Percentiles rank a stretch among this genome's conserved stretches.
phyloP scores from a whole-genome alignment of 1,139 yeast species.

The Candida sanyaensis region DNA sequence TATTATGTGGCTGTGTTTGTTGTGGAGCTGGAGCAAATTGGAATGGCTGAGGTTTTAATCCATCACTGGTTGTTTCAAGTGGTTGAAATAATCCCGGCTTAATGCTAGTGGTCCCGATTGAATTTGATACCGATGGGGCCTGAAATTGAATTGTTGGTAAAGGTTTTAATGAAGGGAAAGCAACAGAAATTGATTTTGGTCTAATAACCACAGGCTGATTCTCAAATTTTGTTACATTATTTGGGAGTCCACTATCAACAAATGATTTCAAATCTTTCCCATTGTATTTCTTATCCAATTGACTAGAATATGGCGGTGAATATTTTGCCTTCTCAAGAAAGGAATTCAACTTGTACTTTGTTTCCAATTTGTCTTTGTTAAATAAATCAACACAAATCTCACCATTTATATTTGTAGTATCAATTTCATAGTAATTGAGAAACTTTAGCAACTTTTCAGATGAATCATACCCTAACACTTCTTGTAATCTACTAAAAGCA shows the following conservation, averaged over 20 bases:
- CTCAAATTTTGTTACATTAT: constrained; percentile 14
- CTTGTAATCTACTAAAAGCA: constrained; percentile 45
- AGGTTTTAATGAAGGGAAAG: neutral
- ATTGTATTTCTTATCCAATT: constrained; percentile 51
- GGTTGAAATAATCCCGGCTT: constrained; percentile 1
- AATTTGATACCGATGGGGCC: neutral
- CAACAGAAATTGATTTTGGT: neutral
- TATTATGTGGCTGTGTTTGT: neutral
- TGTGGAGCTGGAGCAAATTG: neutral
- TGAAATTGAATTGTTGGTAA: neutral
- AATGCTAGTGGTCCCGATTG: neutral
- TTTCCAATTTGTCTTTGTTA: constrained; percentile 47
- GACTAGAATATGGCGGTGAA: constrained; percentile 57
- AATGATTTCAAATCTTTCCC: constrained; percentile 29
- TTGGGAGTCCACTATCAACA: constrained; percentile 42
- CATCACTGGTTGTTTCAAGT: neutral
- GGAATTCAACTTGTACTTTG: constrained; percentile 46
- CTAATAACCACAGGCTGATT: neutral
- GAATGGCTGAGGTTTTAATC: neutral
- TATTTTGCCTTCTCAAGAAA: constrained; percentile 48
- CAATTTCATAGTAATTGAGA: constrained; percentile 65
- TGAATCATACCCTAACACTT: constrained; percentile 67
- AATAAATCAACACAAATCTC: constrained; percentile 55
- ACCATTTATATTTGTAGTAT: constrained; percentile 35
- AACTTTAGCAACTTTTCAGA: constrained; percentile 54